Base-by-base conservation (phyloP, 768 basidiomycete genomes). In the Russula abietina region DNA sequence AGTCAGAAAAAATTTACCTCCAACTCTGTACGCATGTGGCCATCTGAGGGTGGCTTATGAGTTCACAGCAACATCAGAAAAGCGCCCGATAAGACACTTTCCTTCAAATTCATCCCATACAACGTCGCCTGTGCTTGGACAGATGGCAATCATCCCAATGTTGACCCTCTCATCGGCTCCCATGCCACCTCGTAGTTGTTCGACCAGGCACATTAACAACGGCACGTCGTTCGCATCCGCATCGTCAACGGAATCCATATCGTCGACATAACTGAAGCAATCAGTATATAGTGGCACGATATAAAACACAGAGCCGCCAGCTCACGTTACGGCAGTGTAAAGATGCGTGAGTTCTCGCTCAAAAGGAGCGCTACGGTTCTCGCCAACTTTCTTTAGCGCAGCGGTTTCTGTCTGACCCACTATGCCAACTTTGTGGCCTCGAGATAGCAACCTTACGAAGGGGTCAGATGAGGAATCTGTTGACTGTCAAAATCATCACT, bases 81-180 rank as follows among this genome's bases (percentile, higher is more conserved):
- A n/a, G 55, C 33, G 22, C 14, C 33, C 38, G 51, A 45, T 36
- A 36, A 57, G 38, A 46, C 45, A 55, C 70, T 57, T 69, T 87
- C 91, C 93, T 57, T 89, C 80, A 70, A 95, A 96, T 59, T 91
- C 84, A 69, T 99, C 96, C 85, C 92, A 98, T 2, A 93, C 76
- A 3, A 99, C 88, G 67, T 97, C 95, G 1, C 96, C 96, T 0
- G 93, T 97, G 52, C 86, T 86, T 0, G 94, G 91, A 60, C 85
- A 84, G 17, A 97, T 85, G 17, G 84, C 82, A 38, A 98, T 79
- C 73, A 98, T 78, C 9, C 87, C 87, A 45, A 98, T 79, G 36
- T 59, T 61, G 2, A 80, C 80, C 28, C 75, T 73, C 57, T 82
- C 81, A 59, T 81, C 79, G 2, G 71, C 65, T 5, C 76, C 74